These are phyloP conservation scores for Scedosporium boydii DNA, from an alignment of 2,329 filamentous ascomycete genomes.

Conservation along the genomic window DNA sequence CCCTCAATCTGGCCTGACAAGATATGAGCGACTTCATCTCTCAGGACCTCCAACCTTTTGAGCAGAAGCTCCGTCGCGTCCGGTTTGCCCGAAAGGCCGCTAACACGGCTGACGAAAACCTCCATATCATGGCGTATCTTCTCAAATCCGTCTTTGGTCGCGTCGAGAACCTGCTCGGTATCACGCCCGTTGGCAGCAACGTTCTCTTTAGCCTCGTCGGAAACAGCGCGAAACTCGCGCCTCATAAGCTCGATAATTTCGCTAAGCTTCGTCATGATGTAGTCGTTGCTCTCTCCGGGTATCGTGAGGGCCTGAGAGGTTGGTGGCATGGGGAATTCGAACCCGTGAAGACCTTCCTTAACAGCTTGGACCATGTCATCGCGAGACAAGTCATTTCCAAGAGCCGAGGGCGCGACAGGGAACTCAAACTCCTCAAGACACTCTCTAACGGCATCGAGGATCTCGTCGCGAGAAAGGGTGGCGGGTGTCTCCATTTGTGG, in stretches of 20 bases:
- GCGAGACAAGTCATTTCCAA: slow-evolving; percentile 43
- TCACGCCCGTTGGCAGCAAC: slow-evolving; percentile 69
- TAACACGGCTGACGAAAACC: slow-evolving; percentile 63
- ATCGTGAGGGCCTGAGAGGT: slow-evolving; percentile 28
- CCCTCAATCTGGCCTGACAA: slow-evolving; percentile 77
- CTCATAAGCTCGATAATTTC: slow-evolving; percentile 56
- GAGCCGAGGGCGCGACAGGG: slow-evolving; percentile 48
- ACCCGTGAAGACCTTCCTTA: slow-evolving; percentile 45
- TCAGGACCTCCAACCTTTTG: slow-evolving; percentile 56
- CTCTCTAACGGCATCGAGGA: slow-evolving; percentile 74
- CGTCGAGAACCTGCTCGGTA: slow-evolving; percentile 81
- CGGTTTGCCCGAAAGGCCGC: slow-evolving; percentile 61
- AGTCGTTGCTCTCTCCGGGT: slow-evolving; percentile 31
- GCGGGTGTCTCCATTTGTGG: slow-evolving; percentile 62
- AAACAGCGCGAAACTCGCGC: slow-evolving; percentile 49
- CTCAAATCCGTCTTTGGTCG: slow-evolving; percentile 79
- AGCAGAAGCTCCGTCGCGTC: slow-evolving; percentile 65
- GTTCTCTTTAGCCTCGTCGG: slow-evolving; percentile 64
- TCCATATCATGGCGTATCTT: slow-evolving; percentile 73
- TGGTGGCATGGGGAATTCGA: slow-evolving; percentile 29
- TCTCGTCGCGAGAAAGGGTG: slow-evolving; percentile 68
- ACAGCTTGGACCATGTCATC: slow-evolving; percentile 58
- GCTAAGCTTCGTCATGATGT: slow-evolving; percentile 46
- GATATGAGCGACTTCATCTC: slow-evolving; percentile 55
- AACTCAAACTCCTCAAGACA: slow-evolving; percentile 81